Percentiles rank a stretch among this genome's conserved stretches.
Evolutionary conservation across 768 basidiomycete genomes (phyloP).

Genomic region (Termitomyces sp.): DNA sequence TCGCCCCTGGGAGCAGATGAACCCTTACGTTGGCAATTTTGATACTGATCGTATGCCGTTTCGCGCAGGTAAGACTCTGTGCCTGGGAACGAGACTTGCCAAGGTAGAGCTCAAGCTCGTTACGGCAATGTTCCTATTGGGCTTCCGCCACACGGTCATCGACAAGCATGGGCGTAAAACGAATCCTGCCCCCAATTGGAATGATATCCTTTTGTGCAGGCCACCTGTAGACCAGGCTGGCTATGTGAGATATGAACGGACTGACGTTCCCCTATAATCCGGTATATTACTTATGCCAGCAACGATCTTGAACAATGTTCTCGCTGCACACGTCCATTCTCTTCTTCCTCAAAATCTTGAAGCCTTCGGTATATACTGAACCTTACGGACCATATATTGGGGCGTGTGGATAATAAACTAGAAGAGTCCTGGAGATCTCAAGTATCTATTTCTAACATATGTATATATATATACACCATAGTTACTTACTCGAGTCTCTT

Average conservation of each 20-base stretch:
- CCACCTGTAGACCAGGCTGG: conserved; percentile 48
- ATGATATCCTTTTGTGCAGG: conserved; percentile 65
- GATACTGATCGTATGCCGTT: conserved; percentile 7
- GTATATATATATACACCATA: conserved; percentile 13
- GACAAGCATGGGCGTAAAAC: conserved; percentile 44
- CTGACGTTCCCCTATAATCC: conserved; percentile 27
- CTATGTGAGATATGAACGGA: conserved; percentile 45
- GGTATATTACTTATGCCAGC: not conserved
- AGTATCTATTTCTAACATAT: conserved; percentile 20
- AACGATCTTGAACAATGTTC: not conserved
- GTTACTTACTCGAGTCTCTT: not conserved
- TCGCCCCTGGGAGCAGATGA: conserved; percentile 2
- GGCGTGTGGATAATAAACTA: conserved; percentile 7
- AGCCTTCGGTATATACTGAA: not conserved
- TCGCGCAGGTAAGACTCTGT: conserved; percentile 56
- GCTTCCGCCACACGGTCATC: conserved; percentile 54
- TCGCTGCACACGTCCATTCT: conserved; percentile 1
- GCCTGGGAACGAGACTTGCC: conserved; percentile 71
- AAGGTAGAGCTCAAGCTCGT: conserved; percentile 71
- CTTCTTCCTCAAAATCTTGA: not conserved
- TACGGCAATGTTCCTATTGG: conserved; percentile 60
- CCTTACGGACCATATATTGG: conserved; percentile 2
- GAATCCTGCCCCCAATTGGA: conserved; percentile 62
- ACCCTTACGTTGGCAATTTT: conserved; percentile 5
- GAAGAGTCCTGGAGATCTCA: conserved; percentile 9